Conservation (phyloP, 306 rosid genomes). For the Citrullus colocynthis region DNA sequence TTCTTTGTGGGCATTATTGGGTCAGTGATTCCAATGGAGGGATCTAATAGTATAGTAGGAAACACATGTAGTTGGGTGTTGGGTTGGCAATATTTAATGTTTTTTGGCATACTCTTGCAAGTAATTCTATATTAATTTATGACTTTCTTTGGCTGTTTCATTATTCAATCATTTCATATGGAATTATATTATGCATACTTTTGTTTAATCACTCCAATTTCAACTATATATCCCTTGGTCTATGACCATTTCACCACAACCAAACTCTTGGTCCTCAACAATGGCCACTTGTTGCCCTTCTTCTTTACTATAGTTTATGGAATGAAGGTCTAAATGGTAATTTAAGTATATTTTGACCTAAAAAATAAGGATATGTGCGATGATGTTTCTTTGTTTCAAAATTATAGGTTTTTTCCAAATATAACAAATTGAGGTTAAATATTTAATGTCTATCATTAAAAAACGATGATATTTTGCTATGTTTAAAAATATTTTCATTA, state of each 20-base stretch:
- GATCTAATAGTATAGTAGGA: background rate
- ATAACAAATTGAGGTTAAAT: too few species aligned
- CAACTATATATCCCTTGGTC: background rate
- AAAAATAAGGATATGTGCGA: background rate
- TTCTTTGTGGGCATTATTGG: background rate
- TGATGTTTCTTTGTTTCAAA: background rate
- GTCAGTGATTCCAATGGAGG: background rate
- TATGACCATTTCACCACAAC: background rate
- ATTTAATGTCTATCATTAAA: too few species aligned
- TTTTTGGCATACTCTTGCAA: background rate
- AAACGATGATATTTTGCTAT: too few species aligned
- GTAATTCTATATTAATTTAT: background rate
- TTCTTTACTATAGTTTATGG: background rate
- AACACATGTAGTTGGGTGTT: slow-evolving; percentile 8
- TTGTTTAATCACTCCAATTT: background rate
- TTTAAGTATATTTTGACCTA: background rate
- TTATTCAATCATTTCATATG: slow-evolving; percentile 3
- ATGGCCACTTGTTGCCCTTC: background rate
- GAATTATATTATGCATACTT: background rate
- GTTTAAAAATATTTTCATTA: too few species aligned
- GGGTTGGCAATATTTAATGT: slow-evolving; percentile 6
- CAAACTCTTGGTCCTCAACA: background rate
- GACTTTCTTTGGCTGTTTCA: background rate
- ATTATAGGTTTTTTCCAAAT: too few species aligned
- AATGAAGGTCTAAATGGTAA: background rate